A percentile compares a stretch with the other conserved stretches of the same genome.
Conservation (phyloP, 768 basidiomycete species). For the Boletus sp. region DNA sequence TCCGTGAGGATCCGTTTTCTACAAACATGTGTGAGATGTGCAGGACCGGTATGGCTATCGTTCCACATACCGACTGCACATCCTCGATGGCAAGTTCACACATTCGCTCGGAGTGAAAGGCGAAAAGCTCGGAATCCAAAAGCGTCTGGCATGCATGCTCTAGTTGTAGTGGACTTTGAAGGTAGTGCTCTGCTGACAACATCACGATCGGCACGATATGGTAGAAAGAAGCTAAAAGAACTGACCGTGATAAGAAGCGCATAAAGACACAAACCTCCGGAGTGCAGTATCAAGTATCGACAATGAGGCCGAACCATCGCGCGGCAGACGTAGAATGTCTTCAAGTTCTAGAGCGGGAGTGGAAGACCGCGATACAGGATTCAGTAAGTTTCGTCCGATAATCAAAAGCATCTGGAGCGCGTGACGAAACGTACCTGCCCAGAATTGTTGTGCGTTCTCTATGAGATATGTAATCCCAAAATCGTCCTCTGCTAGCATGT, state of each 20-base stretch:
- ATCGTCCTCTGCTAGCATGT: constrained; percentile 49
- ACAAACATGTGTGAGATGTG: constrained; percentile 6
- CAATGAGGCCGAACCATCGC: constrained; percentile 58
- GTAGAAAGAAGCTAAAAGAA: constrained; percentile 7
- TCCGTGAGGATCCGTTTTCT: constrained; percentile 85
- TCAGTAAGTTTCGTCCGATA: constrained; percentile 5
- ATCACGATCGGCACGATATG: constrained; percentile 3
- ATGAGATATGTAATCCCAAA: constrained; percentile 83
- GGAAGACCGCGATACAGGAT: background rate
- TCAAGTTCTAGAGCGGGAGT: constrained; percentile 69
- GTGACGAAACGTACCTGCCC: constrained; percentile 64
- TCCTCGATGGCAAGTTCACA: constrained; percentile 74
- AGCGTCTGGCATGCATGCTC: constrained; percentile 79
- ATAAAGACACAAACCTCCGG: constrained; percentile 72
- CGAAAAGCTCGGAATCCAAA: constrained; percentile 82
- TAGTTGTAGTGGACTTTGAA: constrained; percentile 80
- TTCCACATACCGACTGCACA: constrained; percentile 55
- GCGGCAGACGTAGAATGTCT: constrained; percentile 69
- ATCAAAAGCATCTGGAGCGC: background rate
- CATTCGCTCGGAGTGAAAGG: constrained; percentile 92
- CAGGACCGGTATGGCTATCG: background rate
- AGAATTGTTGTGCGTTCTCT: constrained; percentile 83
- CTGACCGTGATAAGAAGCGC: constrained; percentile 85
- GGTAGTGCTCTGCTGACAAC: constrained; percentile 65
- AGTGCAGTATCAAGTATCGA: constrained; percentile 76